Base-by-base conservation (phyloP, 306 rosid species). In the Pueraria montana region DNA sequence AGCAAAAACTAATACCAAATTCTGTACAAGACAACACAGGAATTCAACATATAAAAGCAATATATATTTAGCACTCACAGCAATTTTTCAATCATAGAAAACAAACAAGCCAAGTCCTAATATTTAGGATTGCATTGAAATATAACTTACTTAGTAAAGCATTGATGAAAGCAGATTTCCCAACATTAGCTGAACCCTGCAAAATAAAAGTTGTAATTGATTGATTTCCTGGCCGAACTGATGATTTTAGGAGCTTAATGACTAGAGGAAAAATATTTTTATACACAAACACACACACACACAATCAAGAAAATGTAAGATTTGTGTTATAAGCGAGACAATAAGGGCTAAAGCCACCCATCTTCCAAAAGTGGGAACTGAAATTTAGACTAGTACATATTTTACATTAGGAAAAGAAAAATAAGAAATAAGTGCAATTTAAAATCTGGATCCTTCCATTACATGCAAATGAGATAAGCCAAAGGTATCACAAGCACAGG, bases 111-210 rank as follows among this genome's bases (percentile, higher is more conserved):
- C 11, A 32, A 58, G 43, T 46, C 72, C 49, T 52, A 78, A 55
- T 67, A 38, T 24, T 30, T 59, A 30, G 40, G 49, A 14, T 36
- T 52, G 49, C 21, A 65, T 1, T 52, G 66, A 80, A 17, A 64
- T 68, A 85, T 78, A 63, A 79, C 98, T 90, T 90, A 95, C 99
- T 90, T 76, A 96, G 88, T 83, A 96, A 81, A 81, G 98, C 98
- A 66, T 89, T 91, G 81, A 96, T 92, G 79, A 96, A 96, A 80
- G 99, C 99, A 61, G 99, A 95, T 87, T 93, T 95, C 71, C 99
- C 98, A 85, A 96, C 99, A 90, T 96, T 96, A 74, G 99, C 99
- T 56, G 97, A 90, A 26, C 99, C 99, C 96, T 96, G 79, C 20
- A 83, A 30, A 69, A 66, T 69, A 36, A 24, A 80, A 78, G 38